Percentiles rank a stretch among this genome's conserved stretches.
These are phyloP conservation scores for Coniophora puteana DNA, from an alignment of 1,284 basidiomycete genomes.

Conservation along the genomic window DNA sequence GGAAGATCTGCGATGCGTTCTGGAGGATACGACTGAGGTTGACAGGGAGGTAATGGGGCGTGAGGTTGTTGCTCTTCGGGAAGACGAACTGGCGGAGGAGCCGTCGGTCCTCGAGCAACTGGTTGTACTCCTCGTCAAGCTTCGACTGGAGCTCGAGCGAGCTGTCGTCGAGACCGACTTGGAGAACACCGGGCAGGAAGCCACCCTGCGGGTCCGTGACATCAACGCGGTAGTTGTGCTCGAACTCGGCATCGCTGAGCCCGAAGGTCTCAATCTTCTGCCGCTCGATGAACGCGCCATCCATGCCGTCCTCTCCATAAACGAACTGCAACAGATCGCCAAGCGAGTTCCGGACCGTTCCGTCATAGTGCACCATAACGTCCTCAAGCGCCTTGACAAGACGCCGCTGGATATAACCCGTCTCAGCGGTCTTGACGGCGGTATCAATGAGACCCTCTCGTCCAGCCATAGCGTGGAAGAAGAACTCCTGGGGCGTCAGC, in stretches of 20 bases:
- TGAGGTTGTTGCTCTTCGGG: slow-evolving; percentile 69
- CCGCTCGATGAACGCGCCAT: slow-evolving; percentile 95
- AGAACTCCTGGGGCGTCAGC: slow-evolving; percentile 97
- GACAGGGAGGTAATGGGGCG: slow-evolving; percentile 84
- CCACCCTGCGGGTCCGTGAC: slow-evolving; percentile 80
- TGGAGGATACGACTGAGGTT: slow-evolving; percentile 94
- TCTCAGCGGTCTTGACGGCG: slow-evolving; percentile 99
- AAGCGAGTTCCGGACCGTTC: slow-evolving; percentile 95
- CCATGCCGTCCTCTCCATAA: slow-evolving; percentile 99
- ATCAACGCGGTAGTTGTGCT: slow-evolving; percentile 90
- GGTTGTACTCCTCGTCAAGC: slow-evolving; percentile 86
- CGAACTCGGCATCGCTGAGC: slow-evolving; percentile 82
- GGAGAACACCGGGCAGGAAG: slow-evolving; percentile 78
- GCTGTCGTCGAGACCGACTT: slow-evolving; percentile 92
- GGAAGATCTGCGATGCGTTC: slow-evolving; percentile 97
- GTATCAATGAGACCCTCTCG: slow-evolving; percentile 99
- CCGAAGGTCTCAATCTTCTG: slow-evolving; percentile 91
- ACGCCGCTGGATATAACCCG: slow-evolving; percentile 98
- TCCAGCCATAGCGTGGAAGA: slow-evolving; percentile 99
- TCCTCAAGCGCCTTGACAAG: slow-evolving; percentile 98
- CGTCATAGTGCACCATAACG: slow-evolving; percentile 96
- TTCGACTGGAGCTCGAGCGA: slow-evolving; percentile 87
- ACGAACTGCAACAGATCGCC: slow-evolving; percentile 96
- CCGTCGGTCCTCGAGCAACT: slow-evolving; percentile 74
- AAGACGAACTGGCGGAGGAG: slow-evolving; percentile 84